Evolutionary conservation across 2,329 filamentous ascomycete genomes (phyloP).

Genomic region (Polychaeton citri): DNA sequence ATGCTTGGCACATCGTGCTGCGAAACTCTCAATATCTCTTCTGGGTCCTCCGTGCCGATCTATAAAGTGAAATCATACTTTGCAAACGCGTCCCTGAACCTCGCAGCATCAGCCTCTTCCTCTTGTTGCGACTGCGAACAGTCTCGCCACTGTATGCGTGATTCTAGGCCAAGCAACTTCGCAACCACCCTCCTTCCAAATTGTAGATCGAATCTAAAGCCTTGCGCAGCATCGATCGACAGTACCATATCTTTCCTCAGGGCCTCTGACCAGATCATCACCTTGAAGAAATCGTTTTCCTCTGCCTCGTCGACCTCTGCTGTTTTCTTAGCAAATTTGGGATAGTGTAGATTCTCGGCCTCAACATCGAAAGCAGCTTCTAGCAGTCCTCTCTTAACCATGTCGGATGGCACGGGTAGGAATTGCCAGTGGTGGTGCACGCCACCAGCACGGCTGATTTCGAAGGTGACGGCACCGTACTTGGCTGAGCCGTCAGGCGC

Average conservation of each 20-base stretch:
- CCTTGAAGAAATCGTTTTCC: conserved; percentile 19
- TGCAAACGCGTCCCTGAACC: conserved; percentile 71
- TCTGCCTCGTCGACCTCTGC: conserved; percentile 11
- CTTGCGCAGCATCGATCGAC: conserved; percentile 58
- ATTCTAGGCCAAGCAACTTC: conserved; percentile 70
- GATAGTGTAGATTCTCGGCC: conserved; percentile 59
- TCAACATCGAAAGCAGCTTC: conserved; percentile 83
- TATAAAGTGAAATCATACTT: conserved; percentile 65
- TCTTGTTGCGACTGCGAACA: conserved; percentile 65
- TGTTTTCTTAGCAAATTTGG: conserved; percentile 31
- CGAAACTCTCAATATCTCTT: too few species aligned
- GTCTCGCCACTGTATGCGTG: conserved; percentile 72
- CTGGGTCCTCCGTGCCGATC: too few species aligned
- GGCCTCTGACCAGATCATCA: conserved; percentile 26
- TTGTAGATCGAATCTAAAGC: conserved; percentile 74
- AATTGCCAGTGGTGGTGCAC: conserved; percentile 94
- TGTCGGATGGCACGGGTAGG: conserved; percentile 56
- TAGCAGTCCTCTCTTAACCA: conserved; percentile 60
- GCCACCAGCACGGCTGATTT: conserved; percentile 69
- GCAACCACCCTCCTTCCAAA: conserved; percentile 80
- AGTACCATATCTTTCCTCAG: conserved; percentile 53
- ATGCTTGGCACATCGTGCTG: too few species aligned
- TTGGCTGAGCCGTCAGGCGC: conserved; percentile 10
- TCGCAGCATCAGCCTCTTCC: conserved; percentile 63
- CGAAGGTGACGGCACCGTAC: conserved; percentile 79